A percentile compares a stretch with the other conserved stretches of the same genome.
These are phyloP conservation scores for Thelephora terrestris DNA, from an alignment of 1,284 basidiomycete genomes.

Conservation along the genomic window DNA sequence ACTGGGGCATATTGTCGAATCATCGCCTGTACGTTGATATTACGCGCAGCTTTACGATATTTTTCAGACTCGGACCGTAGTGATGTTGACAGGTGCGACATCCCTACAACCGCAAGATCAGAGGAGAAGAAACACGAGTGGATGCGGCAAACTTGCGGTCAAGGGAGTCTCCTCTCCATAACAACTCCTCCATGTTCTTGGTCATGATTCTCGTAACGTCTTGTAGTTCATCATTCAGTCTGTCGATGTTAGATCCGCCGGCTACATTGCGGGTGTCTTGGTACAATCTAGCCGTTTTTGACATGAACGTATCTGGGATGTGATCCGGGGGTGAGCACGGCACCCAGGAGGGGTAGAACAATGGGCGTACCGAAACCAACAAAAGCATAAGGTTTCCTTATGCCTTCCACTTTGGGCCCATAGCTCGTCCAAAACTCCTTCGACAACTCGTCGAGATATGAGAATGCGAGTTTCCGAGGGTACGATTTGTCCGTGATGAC, in stretches of 20 bases:
- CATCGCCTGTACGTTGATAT: constrained; percentile 92
- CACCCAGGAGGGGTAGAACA: background rate
- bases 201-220: constrained; percentile 99
- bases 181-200: constrained; percentile 99
- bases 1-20: constrained; percentile 93
- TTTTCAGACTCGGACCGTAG: constrained; percentile 95
- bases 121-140: constrained; percentile 1
- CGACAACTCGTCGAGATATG: constrained; percentile 93
- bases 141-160: constrained; percentile 54
- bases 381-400: constrained; percentile 89
- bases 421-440: constrained; percentile 93
- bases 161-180: constrained; percentile 95
- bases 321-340: constrained; percentile 1
- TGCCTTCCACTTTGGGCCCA: constrained; percentile 79
- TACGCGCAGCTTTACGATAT: constrained; percentile 91
- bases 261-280: constrained; percentile 80
- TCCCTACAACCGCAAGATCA: constrained; percentile 42
- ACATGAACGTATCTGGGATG: constrained; percentile 89
- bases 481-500: constrained; percentile 96
- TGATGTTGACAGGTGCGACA: constrained; percentile 98
- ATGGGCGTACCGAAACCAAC: constrained; percentile 79
- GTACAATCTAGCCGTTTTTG: constrained; percentile 92
- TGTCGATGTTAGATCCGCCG: constrained; percentile 63
- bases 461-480: constrained; percentile 95
- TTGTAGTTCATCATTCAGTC: constrained; percentile 91